Conservation (phyloP, 331 rosid genomes). For the Acacia pycnantha region DNA sequence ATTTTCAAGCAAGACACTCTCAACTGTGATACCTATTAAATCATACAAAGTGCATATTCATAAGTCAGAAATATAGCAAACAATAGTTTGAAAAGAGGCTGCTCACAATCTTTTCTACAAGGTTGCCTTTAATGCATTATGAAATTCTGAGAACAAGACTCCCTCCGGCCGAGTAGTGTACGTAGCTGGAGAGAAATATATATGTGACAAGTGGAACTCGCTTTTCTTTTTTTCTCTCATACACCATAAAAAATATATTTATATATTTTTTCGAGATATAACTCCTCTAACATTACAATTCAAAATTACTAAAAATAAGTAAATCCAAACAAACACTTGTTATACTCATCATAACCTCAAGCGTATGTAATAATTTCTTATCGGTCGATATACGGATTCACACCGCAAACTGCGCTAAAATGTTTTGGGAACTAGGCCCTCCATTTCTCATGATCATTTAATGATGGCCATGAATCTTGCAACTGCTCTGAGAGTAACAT, state of each 20-base stretch:
- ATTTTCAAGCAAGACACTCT: not conserved
- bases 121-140: conserved; percentile 12
- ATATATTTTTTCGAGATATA: too few relatives aligned
- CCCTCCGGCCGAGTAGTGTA: not conserved
- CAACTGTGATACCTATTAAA: not conserved
- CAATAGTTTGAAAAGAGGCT: not conserved
- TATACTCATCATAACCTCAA: not conserved
- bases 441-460: conserved; percentile 23
- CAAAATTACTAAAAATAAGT: too few relatives aligned
- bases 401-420: not conserved
- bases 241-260: too few relatives aligned
- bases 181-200: too few relatives aligned
- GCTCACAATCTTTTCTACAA: not conserved
- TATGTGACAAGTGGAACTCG: not conserved
- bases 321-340: not conserved
- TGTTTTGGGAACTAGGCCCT: not conserved
- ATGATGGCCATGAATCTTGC: not conserved
- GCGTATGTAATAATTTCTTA: not conserved
- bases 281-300: not conserved
- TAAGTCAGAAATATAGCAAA: not conserved
- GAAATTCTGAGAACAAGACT: not conserved
- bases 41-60: not conserved
- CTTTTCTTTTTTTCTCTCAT: not conserved
- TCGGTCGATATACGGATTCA: not conserved
- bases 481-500: not conserved